Conservation (phyloP, 2,329 filamentous ascomycete genomes). For the Talaromyces albobiverticillius region DNA sequence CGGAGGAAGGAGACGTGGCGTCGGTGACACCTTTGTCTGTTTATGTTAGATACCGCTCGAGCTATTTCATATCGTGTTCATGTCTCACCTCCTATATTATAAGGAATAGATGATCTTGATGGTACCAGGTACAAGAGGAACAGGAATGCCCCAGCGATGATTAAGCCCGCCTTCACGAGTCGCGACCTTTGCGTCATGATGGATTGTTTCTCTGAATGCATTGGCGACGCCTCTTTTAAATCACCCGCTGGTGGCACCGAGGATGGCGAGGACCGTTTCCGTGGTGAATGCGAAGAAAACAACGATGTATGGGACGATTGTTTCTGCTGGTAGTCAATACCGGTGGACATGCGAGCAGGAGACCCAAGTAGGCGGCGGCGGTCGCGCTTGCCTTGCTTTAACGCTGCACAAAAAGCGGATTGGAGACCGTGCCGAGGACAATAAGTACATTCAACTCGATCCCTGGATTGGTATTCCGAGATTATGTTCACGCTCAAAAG, state of each 20-base stretch:
- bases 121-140: conserved; percentile 56
- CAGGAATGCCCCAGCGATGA: conserved; percentile 57
- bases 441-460: no score
- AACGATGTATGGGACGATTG: conserved; percentile 54
- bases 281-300: conserved; percentile 41
- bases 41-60: background rate
- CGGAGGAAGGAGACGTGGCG: conserved; percentile 33
- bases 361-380: conserved; percentile 1
- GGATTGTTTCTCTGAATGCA: conserved; percentile 28
- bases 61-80: background rate
- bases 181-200: conserved; percentile 62
- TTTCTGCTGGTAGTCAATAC: conserved; percentile 49
- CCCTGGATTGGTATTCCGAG: background rate
- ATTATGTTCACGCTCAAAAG: background rate
- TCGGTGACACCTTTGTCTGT: background rate
- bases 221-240: conserved; percentile 46
- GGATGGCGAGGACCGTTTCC: conserved; percentile 54
- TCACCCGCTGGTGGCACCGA: conserved; percentile 42
- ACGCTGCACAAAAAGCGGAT: background rate
- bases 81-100: conserved; percentile 24
- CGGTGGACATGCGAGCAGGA: conserved; percentile 54
- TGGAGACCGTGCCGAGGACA: no score
- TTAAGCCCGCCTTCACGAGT: conserved; percentile 60
- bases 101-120: conserved; percentile 28
- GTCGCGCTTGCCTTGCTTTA: background rate